Percentiles rank a stretch among this genome's conserved stretches.
Conservation (phyloP, 2,329 filamentous ascomycete genomes). For the Fusarium sp. region DNA sequence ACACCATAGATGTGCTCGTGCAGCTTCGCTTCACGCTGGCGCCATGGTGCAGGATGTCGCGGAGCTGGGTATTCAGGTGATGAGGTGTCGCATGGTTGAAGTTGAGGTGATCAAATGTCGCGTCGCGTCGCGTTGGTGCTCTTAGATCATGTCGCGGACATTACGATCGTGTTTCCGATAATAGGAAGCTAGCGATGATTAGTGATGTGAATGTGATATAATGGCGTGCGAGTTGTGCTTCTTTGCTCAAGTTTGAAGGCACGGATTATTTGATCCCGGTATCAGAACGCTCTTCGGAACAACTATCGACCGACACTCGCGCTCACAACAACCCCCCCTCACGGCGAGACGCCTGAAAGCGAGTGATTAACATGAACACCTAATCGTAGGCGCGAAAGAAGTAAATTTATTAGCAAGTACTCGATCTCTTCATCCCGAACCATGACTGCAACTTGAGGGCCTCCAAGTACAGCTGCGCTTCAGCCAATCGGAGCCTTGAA, state of each 20-base stretch:
- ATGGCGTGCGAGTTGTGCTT: too few relatives aligned
- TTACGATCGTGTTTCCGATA: background rate
- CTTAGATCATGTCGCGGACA: background rate
- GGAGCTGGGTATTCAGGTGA: background rate
- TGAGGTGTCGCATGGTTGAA: background rate
- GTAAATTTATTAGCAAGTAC: too few relatives aligned
- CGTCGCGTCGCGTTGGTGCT: background rate
- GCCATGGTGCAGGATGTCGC: background rate
- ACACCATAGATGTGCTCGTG: background rate
- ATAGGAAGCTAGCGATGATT: background rate
- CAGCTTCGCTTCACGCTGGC: background rate
- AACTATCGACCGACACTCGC: too few relatives aligned
- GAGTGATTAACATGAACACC: too few relatives aligned
- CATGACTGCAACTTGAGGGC: too few relatives aligned
- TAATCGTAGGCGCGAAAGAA: too few relatives aligned
- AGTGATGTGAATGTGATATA: background rate
- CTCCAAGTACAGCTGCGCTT: background rate
- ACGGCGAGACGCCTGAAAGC: too few relatives aligned
- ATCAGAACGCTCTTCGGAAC: too few relatives aligned
- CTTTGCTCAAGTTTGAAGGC: too few relatives aligned
- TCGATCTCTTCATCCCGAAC: too few relatives aligned
- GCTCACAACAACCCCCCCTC: too few relatives aligned
- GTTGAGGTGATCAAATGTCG: background rate
- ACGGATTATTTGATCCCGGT: too few relatives aligned
- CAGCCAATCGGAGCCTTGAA: background rate